phyloP scores from a whole-genome alignment of 306 rosid species.

The Castanea sativa region DNA sequence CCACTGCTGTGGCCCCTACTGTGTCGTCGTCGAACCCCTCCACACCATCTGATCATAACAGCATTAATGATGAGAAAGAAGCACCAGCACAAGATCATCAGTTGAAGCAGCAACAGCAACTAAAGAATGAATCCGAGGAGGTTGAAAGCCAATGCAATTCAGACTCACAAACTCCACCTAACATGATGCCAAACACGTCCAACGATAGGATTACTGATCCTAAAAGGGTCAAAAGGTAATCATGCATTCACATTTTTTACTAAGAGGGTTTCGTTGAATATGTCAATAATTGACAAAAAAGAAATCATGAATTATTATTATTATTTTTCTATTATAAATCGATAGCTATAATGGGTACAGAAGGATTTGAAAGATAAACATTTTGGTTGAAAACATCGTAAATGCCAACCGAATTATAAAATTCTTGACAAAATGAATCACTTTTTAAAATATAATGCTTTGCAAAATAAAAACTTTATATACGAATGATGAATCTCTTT shows the following conservation, averaged over 20 bases:
- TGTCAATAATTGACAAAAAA: too few species aligned
- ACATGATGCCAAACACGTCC: conserved; percentile 22
- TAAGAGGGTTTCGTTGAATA: too few species aligned
- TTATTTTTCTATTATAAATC: too few species aligned
- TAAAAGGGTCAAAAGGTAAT: conserved; percentile 87
- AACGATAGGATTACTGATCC: conserved; percentile 67
- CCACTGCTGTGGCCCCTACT: conserved; percentile 27
- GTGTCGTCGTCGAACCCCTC: conserved; percentile 73
- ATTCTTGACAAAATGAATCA: too few species aligned
- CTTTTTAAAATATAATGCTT: too few species aligned
- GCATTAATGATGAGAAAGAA: conserved; percentile 63
- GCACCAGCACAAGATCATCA: background rate
- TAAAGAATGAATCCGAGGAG: conserved; percentile 66
- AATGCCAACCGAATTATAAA: too few species aligned
- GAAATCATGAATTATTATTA: too few species aligned
- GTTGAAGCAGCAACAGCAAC: conserved; percentile 21
- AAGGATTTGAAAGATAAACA: too few species aligned
- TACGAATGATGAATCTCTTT: too few species aligned
- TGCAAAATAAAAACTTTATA: too few species aligned
- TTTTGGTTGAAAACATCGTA: too few species aligned
- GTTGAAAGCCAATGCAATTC: conserved; percentile 58
- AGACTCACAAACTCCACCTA: conserved; percentile 29
- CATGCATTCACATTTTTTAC: conserved; percentile 5
- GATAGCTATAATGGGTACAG: too few species aligned
- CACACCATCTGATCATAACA: conserved; percentile 73